phyloP scores from a whole-genome alignment of 2,329 filamentous ascomycete species.

The Botrytis porri region DNA sequence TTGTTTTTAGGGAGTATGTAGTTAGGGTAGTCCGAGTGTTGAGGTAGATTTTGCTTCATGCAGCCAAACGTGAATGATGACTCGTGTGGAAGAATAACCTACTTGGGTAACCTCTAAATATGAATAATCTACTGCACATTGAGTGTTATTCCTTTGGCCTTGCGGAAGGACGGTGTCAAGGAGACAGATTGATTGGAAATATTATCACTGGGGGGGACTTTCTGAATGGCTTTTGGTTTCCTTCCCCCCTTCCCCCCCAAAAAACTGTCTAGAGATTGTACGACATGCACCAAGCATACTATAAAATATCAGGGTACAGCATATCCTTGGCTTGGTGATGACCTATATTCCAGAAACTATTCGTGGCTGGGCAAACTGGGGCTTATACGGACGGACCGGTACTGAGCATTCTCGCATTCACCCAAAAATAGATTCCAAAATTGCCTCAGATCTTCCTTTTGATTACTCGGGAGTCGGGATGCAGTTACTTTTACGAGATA shows the following conservation, averaged over 20 bases:
- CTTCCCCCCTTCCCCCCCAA: not conserved
- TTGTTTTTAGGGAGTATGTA: not conserved
- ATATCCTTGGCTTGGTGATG: not conserved
- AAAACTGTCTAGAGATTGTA: not conserved
- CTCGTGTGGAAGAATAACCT: not conserved
- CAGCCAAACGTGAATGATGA: not conserved
- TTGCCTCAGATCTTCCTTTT: not conserved
- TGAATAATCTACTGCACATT: not conserved
- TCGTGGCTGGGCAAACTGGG: slow-evolving; percentile 7
- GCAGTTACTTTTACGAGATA: not conserved
- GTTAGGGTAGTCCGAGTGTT: not conserved
- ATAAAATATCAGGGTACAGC: not conserved
- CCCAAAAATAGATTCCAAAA: not conserved
- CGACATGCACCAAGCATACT: not conserved
- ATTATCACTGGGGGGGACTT: not conserved
- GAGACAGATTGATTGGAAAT: not conserved
- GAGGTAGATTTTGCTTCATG: not conserved
- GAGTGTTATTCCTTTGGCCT: not conserved
- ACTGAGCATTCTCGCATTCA: not conserved
- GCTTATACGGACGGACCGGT: slow-evolving; percentile 1
- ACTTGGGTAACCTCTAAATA: not conserved
- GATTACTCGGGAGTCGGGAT: not conserved
- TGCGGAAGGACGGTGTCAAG: not conserved
- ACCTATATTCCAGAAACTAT: not conserved
- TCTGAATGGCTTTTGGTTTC: not conserved